Base-by-base conservation (phyloP, 2,329 filamentous ascomycete genomes). In the Zymoseptoria ardabiliae region DNA sequence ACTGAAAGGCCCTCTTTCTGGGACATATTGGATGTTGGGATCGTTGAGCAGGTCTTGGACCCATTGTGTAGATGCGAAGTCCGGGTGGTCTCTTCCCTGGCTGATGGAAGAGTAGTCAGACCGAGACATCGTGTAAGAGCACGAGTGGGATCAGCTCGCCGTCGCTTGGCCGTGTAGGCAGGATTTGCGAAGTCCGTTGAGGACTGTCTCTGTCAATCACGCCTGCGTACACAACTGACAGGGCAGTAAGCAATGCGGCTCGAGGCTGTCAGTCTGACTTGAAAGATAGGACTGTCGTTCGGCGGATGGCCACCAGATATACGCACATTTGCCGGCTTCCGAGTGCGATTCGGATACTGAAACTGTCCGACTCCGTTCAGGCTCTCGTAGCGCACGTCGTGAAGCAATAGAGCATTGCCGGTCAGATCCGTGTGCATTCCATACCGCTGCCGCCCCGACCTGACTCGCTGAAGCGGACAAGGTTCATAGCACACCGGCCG, bases 51-150 rank as follows among this genome's bases (percentile, higher is more conserved):
- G 30, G 5, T 30, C 23, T 48, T 54, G 56, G 17, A 23, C 50
- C 63, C 63, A 63, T 21, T 56, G 21, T 45, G 35, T 45, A 13
- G 50, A 21, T 10, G 57, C 25, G 53, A 65, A 61, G 55, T 63
- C 61, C 8, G 61, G 63, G 30, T 65, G 63, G 30, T 58, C 45
- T 41, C 22, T 13, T n/a, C 22, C 51, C 11, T 11, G 51, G 22
- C 22, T 53, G 20, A 9, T 30, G 51, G 22, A 30, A 7, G 22
- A 30, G 13, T 23, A n/a, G 22, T 9, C 13, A 9, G 10, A 25
- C 13, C 13, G 22, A 10, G 51, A 53, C 51, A 53, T 51, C 4
- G 22, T 25, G 22, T 48, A 2, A 11, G 4, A 50, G 1, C 1
- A n/a, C 19, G 2, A n/a, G 13, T n/a, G 19, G 7, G 19, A 23